Conservation (phyloP, 164 flowering plant species). For the Buxus sempervirens region DNA sequence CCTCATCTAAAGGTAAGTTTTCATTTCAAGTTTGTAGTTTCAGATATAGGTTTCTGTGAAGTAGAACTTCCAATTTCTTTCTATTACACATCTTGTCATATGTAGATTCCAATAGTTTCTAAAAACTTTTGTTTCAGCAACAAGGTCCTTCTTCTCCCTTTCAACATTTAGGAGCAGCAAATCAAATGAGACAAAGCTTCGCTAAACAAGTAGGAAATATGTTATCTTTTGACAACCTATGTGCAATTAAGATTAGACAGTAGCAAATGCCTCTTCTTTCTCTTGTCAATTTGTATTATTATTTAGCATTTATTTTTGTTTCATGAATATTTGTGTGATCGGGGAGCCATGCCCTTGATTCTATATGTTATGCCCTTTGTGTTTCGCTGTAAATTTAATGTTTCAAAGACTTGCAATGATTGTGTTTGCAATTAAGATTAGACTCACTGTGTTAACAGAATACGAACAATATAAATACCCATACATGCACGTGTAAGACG, state of each 20-base stretch:
- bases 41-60: neutral
- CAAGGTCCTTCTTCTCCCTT: constrained; percentile 88
- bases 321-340: neutral
- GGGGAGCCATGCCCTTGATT: neutral
- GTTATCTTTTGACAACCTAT: constrained; percentile 1
- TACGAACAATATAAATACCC: too few relatives aligned
- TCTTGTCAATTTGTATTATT: constrained; percentile 3
- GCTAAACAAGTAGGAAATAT: constrained; percentile 12
- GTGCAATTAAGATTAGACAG: constrained; percentile 14
- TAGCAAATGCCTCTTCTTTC: constrained; percentile 2
- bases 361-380: constrained; percentile 9
- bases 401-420: neutral
- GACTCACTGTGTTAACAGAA: too few relatives aligned
- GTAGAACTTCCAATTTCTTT: neutral
- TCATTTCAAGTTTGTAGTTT: neutral
- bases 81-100: neutral
- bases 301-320: neutral
- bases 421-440: neutral
- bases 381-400: constrained; percentile 21
- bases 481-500: too few relatives aligned
- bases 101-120: constrained; percentile 1
- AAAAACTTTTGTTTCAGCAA: constrained; percentile 46
- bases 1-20: constrained; percentile 58
- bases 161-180: constrained; percentile 86
- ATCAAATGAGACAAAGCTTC: constrained; percentile 43